A percentile compares a stretch with the other conserved stretches of the same genome.
Conservation (phyloP, 108 stramenopile genomes). For the Cyclotella choctawhatcheeana region DNA sequence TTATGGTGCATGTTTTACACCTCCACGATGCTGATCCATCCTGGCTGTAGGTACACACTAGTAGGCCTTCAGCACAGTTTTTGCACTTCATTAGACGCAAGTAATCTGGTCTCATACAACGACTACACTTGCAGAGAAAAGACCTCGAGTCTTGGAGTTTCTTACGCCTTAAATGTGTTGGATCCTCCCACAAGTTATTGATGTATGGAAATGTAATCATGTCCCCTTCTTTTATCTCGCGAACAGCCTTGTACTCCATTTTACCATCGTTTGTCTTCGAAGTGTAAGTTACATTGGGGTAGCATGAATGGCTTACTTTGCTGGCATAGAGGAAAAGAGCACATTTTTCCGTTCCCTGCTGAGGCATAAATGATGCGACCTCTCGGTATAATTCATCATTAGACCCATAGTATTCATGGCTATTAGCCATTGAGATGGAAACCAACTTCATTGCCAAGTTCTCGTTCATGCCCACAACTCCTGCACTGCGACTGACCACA, state of each 20-base stretch:
- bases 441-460: slow-evolving; percentile 19
- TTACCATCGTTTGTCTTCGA: slow-evolving; percentile 20
- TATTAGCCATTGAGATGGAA: slow-evolving; percentile 17
- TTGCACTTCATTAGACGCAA: slow-evolving; percentile 20
- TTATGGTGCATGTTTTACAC: not conserved
- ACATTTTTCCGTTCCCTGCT: not conserved
- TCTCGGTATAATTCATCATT: not conserved
- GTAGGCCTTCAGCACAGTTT: not conserved
- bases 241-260: slow-evolving; percentile 43
- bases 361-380: not conserved
- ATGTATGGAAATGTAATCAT: slow-evolving; percentile 32
- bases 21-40: not conserved
- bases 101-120: slow-evolving; percentile 31
- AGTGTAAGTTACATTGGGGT: slow-evolving; percentile 25
- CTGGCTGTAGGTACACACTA: not conserved
- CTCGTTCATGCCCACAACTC: not conserved
- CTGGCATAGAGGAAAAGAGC: slow-evolving; percentile 39
- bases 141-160: slow-evolving; percentile 12
- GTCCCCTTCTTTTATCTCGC: slow-evolving; percentile 32
- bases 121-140: slow-evolving; percentile 31
- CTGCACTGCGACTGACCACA: not conserved
- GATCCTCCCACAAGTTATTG: slow-evolving; percentile 6
- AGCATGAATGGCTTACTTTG: slow-evolving; percentile 40
- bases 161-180: slow-evolving; percentile 18
- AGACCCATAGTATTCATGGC: slow-evolving; percentile 26